Base-by-base conservation (phyloP, 2,329 filamentous ascomycete species). In the Pochonia chlamydosporia region DNA sequence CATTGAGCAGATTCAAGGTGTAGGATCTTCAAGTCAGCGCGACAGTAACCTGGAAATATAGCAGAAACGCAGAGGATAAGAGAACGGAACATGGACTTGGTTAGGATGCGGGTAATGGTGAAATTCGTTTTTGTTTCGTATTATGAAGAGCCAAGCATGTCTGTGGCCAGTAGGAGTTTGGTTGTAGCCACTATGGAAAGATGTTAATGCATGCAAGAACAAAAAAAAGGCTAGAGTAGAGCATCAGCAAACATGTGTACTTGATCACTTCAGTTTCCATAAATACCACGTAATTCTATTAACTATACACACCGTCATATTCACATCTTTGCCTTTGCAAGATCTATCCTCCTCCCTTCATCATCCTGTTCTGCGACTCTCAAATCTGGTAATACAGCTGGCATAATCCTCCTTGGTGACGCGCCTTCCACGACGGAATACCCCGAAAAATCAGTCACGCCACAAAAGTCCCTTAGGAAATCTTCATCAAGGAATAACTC, bases 301-400 rank as follows among this genome's bases (percentile, higher is more conserved):
- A n/a, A n/a, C n/a, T n/a, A n/a, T n/a, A n/a, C n/a, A n/a, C n/a
- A n/a, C n/a, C n/a, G n/a, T n/a, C 13, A 13, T 36, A 28, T 14
- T 56, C 53, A 76, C 46, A 76, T 42, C 51, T 70, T 75, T 16
- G 69, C 44, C 51, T 59, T 63, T 9, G 45, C 37, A 31, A 42
- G 45, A 61, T 92, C 83, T 58, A 84, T 74, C 47, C 83, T 75
- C 57, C 71, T 76, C 0, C 89, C 88, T 63, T 95, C 87, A 58
- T 95, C 89, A 50, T 84, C 81, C 65, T 95, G 87, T 67, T 93
- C 89, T 7, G 72, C 76, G 4, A 95, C 88, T 3, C 73, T 78
- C 55, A 95, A 59, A 52, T 84, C 77, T 0, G 89, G 89, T 51
- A 93, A 71, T 48, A 72, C 62, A 0, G 63, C 69, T 0, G 89